phyloP scores from a whole-genome alignment of 2,329 filamentous ascomycete species.

The Claviceps sp. region DNA sequence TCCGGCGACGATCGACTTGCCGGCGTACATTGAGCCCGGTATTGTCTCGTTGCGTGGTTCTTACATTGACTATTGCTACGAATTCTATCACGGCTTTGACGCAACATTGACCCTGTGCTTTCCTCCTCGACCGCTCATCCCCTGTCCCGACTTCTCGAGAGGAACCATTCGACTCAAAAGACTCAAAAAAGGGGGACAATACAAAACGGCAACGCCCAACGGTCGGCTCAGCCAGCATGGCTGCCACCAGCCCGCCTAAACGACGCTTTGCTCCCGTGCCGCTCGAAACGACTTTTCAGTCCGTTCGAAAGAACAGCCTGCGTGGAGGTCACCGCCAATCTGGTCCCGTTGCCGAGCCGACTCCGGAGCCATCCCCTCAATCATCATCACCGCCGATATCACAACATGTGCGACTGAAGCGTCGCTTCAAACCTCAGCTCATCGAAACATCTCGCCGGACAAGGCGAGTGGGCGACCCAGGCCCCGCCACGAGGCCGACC shows the following conservation, averaged over 20 bases:
- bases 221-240: slow-evolving; percentile 17
- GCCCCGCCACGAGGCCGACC: slow-evolving; percentile 46
- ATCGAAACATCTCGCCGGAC: slow-evolving; percentile 68
- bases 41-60: not conserved
- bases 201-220: not conserved
- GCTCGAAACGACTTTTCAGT: slow-evolving; percentile 57
- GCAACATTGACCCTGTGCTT: too few relatives aligned
- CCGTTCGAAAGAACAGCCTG: slow-evolving; percentile 28
- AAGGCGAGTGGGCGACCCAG: slow-evolving; percentile 50
- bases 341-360: slow-evolving; percentile 44
- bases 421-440: slow-evolving; percentile 62
- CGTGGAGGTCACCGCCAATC: slow-evolving; percentile 6
- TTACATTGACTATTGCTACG: not conserved
- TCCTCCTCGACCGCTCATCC: too few relatives aligned
- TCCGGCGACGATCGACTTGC: not conserved
- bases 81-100: not conserved
- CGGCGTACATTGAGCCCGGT: slow-evolving; percentile 1
- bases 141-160: too few relatives aligned
- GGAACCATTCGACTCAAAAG: not conserved
- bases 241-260: slow-evolving; percentile 28
- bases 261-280: slow-evolving; percentile 55
- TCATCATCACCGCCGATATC: slow-evolving; percentile 29
- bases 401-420: slow-evolving; percentile 27
- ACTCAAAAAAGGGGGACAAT: not conserved
- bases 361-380: slow-evolving; percentile 39